Evolutionary conservation across 2,329 filamentous ascomycete genomes (phyloP).

Genomic region (Pestalotiopsis sp.): DNA sequence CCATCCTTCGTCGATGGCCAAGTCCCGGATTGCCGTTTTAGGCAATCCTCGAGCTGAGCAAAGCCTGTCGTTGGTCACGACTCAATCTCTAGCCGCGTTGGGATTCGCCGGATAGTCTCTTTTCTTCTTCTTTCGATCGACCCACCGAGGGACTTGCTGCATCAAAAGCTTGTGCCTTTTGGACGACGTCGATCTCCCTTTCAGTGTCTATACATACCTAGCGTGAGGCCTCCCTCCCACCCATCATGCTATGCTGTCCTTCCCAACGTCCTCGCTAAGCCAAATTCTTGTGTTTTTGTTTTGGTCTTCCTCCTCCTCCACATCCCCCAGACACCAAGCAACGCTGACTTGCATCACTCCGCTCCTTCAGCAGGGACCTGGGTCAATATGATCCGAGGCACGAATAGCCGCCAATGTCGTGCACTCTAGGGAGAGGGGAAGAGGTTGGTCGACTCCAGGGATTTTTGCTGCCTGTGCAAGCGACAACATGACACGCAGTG

Average conservation of each 20-base stretch:
- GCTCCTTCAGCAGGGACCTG: background rate
- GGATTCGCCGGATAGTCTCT: background rate
- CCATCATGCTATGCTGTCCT: background rate
- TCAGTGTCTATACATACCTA: conserved; percentile 5
- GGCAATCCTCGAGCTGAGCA: background rate
- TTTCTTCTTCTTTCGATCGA: background rate
- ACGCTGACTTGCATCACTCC: background rate
- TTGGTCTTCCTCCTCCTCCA: background rate
- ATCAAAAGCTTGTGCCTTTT: background rate
- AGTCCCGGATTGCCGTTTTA: conserved; percentile 2
- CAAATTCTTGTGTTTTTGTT: background rate
- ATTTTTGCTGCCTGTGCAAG: background rate
- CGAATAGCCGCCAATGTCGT: background rate
- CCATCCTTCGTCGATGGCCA: background rate
- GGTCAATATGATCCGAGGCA: background rate
- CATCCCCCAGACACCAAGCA: background rate
- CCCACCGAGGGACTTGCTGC: background rate
- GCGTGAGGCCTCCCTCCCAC: conserved; percentile 10
- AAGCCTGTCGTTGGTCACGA: conserved; percentile 4
- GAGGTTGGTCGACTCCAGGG: background rate
- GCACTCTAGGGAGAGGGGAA: background rate
- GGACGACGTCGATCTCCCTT: background rate
- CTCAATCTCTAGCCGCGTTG: background rate
- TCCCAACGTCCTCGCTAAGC: background rate
- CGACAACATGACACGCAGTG: background rate